A percentile compares a stretch with the other conserved stretches of the same genome.
Conservation (phyloP, 345 rosid species). For the Aurinia saxatilis region DNA sequence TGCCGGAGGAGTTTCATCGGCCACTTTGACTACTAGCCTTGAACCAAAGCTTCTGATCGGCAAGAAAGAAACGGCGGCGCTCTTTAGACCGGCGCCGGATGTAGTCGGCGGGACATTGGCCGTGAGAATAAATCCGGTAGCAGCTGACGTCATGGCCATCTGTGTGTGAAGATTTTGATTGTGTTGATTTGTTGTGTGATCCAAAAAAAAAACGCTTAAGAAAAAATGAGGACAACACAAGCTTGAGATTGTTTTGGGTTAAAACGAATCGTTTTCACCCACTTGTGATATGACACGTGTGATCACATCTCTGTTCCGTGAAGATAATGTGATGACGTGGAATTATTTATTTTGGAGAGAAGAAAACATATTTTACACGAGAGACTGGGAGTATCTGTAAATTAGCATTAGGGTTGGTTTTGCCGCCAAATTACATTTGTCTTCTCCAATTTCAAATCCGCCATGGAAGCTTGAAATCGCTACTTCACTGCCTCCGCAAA, state of each 20-base stretch:
- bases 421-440: constrained; percentile 18
- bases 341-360: not conserved
- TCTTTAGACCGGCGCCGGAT: constrained; percentile 20
- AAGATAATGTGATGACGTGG: constrained; percentile 28
- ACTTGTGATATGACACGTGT: constrained; percentile 51
- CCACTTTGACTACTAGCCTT: constrained; percentile 58
- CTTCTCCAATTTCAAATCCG: not conserved
- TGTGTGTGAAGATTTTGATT: not conserved
- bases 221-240: constrained; percentile 4
- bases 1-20: constrained; percentile 42
- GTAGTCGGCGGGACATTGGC: constrained; percentile 29
- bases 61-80: constrained; percentile 16
- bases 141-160: constrained; percentile 75
- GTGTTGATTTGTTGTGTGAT: constrained; percentile 7
- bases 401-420: not conserved
- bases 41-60: constrained; percentile 26
- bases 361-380: not conserved
- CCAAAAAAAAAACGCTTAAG: not conserved
- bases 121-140: constrained; percentile 48
- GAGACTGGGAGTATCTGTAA: not conserved
- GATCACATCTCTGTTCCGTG: constrained; percentile 34
- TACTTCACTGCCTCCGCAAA: not conserved
- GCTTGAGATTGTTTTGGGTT: constrained; percentile 19
- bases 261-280: constrained; percentile 42
- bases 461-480: constrained; percentile 16